Evolutionary conservation across 768 basidiomycete genomes (phyloP).

Genomic region (Ramaria rubella): DNA sequence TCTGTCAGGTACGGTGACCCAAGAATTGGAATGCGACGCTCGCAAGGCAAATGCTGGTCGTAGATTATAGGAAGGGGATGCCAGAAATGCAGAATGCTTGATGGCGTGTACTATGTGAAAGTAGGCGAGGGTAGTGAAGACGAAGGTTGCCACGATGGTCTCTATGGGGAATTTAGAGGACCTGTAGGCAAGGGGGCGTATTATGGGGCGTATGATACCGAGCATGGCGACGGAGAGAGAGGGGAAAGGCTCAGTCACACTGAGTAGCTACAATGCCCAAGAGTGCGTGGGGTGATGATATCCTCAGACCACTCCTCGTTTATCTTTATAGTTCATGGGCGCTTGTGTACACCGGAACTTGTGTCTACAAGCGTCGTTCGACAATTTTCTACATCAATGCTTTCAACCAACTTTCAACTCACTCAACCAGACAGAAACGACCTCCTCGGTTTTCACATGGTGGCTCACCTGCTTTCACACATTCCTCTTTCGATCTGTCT

Average conservation of each 20-base stretch:
- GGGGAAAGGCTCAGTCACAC: neutral
- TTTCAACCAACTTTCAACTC: neutral
- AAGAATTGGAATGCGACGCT: conserved; percentile 40
- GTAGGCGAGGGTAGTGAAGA: conserved; percentile 88
- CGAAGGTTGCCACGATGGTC: conserved; percentile 83
- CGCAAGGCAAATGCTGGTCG: conserved; percentile 52
- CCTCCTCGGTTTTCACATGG: neutral
- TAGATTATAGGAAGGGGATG: conserved; percentile 34
- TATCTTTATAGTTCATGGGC: neutral
- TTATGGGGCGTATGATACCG: conserved; percentile 5
- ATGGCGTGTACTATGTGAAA: conserved; percentile 89
- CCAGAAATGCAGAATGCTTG: conserved; percentile 78
- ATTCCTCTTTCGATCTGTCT: neutral
- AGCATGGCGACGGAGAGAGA: neutral
- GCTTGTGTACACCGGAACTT: neutral
- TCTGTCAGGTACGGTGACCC: conserved; percentile 53
- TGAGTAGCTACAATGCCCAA: too few species aligned
- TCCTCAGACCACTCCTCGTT: neutral
- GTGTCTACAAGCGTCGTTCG: neutral
- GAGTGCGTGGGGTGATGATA: neutral
- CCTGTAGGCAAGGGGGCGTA: conserved; percentile 7
- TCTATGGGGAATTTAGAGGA: conserved; percentile 68
- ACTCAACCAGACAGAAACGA: too few species aligned
- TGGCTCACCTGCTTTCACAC: neutral
- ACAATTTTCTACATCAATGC: neutral